phyloP scores from a whole-genome alignment of 345 rosid genomes.

The Excoecaria cochinchinensis region DNA sequence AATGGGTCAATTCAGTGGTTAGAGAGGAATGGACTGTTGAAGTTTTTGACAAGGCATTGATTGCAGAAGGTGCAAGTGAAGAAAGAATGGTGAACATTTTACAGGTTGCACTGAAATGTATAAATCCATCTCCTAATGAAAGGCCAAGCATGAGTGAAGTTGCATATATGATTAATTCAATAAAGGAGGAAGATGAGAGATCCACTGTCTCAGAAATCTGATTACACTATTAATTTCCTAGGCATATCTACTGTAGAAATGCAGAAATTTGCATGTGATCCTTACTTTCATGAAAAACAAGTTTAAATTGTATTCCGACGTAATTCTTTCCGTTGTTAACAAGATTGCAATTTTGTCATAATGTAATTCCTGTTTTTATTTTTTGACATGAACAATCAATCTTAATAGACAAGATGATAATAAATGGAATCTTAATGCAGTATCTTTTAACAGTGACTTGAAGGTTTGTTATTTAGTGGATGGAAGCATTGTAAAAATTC shows the following conservation, averaged over 20 bases:
- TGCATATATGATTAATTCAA: conserved; percentile 29
- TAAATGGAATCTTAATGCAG: not conserved
- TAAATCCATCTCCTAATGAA: conserved; percentile 33
- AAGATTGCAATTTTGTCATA: not conserved
- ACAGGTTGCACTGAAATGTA: conserved; percentile 53
- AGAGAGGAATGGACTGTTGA: conserved; percentile 66
- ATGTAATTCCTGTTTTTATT: not conserved
- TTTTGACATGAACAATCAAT: too few relatives aligned
- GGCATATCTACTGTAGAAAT: not conserved
- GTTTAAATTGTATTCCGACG: not conserved
- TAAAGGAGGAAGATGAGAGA: conserved; percentile 52
- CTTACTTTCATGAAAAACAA: not conserved
- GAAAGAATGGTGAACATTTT: conserved; percentile 56
- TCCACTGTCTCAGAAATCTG: conserved; percentile 32
- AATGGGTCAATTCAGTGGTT: conserved; percentile 54
- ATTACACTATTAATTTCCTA: not conserved
- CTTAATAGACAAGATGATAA: too few relatives aligned
- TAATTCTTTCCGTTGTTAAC: not conserved
- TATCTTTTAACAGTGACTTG: not conserved
- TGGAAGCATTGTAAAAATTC: conserved; percentile 4
- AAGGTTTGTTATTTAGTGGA: not conserved
- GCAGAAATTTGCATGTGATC: not conserved
- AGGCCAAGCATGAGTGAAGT: conserved; percentile 47
- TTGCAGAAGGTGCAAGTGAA: conserved; percentile 46
- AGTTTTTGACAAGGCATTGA: conserved; percentile 49